phyloP scores from a whole-genome alignment of 306 rosid genomes.

The Sindora glabra region DNA sequence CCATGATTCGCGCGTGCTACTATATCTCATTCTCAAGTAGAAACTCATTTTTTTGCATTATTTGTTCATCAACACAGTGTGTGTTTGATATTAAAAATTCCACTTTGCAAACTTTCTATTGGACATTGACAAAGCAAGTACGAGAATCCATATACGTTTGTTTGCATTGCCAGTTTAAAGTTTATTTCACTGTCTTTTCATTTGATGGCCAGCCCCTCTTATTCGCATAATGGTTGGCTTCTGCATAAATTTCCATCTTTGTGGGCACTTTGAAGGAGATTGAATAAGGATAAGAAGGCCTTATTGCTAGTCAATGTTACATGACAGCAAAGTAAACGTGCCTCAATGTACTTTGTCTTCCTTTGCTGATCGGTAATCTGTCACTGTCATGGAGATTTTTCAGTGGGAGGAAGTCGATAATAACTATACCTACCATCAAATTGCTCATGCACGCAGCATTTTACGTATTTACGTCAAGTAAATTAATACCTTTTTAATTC shows the following conservation, averaged over 20 bases:
- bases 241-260: neutral
- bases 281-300: too few relatives aligned
- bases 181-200: neutral
- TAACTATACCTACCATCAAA: too few relatives aligned
- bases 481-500: too few relatives aligned
- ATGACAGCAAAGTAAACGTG: too few relatives aligned
- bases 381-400: neutral
- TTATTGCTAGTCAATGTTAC: too few relatives aligned
- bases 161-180: neutral
- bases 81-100: neutral
- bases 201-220: neutral
- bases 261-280: neutral
- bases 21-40: neutral
- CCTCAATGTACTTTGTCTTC: neutral
- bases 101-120: too few relatives aligned
- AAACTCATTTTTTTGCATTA: slow-evolving; percentile 5
- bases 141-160: neutral
- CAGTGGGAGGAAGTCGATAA: neutral
- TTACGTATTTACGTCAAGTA: too few relatives aligned
- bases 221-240: neutral
- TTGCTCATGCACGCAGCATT: too few relatives aligned
- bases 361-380: neutral
- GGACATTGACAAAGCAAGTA: too few relatives aligned
- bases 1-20: slow-evolving; percentile 2
- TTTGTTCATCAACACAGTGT: neutral